Conservation (phyloP, 495 filamentous ascomycete genomes). For the Penicillium lividum region DNA sequence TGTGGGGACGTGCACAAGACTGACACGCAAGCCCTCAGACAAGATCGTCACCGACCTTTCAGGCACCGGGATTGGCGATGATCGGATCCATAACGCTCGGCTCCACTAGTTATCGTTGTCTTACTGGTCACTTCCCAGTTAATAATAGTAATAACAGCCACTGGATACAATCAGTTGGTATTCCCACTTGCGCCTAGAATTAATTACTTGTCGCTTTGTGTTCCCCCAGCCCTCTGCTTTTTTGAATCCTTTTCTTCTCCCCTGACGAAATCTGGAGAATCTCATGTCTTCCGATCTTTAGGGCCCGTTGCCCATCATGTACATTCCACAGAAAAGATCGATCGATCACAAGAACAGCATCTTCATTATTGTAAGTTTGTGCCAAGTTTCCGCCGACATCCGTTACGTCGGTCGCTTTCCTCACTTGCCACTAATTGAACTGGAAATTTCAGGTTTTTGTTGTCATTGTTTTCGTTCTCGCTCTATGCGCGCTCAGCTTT, state of each 20-base stretch:
- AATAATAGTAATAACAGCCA: conserved; percentile 18
- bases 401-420: neutral
- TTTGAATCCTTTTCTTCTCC: conserved; percentile 10
- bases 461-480: conserved; percentile 38
- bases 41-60: conserved; percentile 15
- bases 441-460: conserved; percentile 22
- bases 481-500: conserved; percentile 44
- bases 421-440: conserved; percentile 5
- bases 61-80: conserved; percentile 4
- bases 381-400: conserved; percentile 10
- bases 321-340: conserved; percentile 29
- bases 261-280: conserved; percentile 16
- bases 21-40: conserved; percentile 3
- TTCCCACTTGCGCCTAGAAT: conserved; percentile 23
- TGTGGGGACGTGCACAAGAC: neutral
- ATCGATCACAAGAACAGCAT: conserved; percentile 23
- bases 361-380: conserved; percentile 30
- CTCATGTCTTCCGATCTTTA: conserved; percentile 24
- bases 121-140: conserved; percentile 14
- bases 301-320: conserved; percentile 28
- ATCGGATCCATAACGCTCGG: neutral
- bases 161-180: neutral
- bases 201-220: conserved; percentile 13
- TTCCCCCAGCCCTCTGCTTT: conserved; percentile 10
- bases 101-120: conserved; percentile 14